Evolutionary conservation across 1,284 basidiomycete species (phyloP), one percentile per base, ranked within the genome.

Genomic region (Marasmius fiardii): DNA sequence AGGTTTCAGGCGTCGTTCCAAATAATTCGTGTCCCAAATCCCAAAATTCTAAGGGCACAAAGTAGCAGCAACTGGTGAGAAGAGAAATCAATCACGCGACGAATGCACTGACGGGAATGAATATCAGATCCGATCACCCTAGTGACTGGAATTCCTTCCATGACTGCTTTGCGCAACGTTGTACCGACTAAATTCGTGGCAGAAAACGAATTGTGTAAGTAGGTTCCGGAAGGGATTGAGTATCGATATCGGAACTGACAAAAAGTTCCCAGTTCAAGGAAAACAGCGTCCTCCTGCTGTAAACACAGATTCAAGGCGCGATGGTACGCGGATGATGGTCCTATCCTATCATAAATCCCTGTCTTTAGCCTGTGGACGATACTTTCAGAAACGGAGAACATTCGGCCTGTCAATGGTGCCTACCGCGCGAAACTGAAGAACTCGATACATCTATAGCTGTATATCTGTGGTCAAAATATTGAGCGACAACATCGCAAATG

Each of bases 211-310:
- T n/a, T n/a, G n/a, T n/a, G 43, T 11, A 31, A 3, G 34, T 55
- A 23, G n/a, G 51, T 33, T 50, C n/a, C 23, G 45, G 28, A 47
- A n/a, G n/a, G n/a, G n/a, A n/a, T n/a, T 18, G 20, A 47, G 20
- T 20, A 34, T 14, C 26, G 21, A 18, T 7, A 16, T n/a, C n/a
- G 39, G 20, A 7, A 67, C 77, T 64, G 58, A 82, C 81, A 79
- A 61, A 78, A 81, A 61, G 78, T 81, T 12, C 69, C 74, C 4
- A 76, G 63, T 50, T 78, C 75, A 1, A 84, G 68, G n/a, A 82
- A 67, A 45, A 85, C 72, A 2, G 79, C 76, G 44, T 70, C 69
- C 12, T 69, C 58, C 14, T 71, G 72, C 1, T 72, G 68, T 23
- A 65, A 64, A 2, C 69, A 68, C 0, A 82, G 65, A 31, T 71